These are phyloP conservation scores for Boletus patriciae DNA, from an alignment of 768 basidiomycete species.

Conservation along the genomic window DNA sequence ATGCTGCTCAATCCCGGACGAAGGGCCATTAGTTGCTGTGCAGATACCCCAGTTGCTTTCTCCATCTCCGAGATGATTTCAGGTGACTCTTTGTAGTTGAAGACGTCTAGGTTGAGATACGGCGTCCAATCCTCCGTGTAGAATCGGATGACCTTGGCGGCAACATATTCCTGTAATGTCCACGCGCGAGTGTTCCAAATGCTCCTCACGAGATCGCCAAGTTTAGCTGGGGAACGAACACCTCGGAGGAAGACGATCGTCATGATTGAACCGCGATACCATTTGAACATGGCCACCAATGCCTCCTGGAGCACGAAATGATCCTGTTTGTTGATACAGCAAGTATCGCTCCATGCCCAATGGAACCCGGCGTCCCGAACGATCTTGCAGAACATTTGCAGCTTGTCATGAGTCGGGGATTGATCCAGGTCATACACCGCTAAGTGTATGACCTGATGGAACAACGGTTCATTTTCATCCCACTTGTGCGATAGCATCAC, in stretches of 20 bases:
- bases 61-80: conserved; percentile 11
- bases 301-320: conserved; percentile 1
- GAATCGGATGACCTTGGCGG: conserved; percentile 1
- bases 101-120: neutral
- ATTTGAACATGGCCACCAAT: conserved; percentile 2
- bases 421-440: no score
- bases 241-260: conserved; percentile 4
- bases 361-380: no score
- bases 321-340: neutral
- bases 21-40: neutral
- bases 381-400: no score
- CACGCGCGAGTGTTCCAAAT: conserved; percentile 7
- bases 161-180: conserved; percentile 8
- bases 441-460: no score
- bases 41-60: neutral
- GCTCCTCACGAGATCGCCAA: neutral
- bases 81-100: conserved; percentile 1
- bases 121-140: neutral
- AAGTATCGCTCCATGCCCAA: no score
- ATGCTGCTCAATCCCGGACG: neutral
- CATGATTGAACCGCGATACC: conserved; percentile 2
- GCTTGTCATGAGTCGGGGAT: no score
- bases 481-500: no score
- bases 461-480: no score
- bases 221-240: neutral